Base-by-base conservation (phyloP, 2,329 filamentous ascomycete genomes). In the Talaromyces sp. region DNA sequence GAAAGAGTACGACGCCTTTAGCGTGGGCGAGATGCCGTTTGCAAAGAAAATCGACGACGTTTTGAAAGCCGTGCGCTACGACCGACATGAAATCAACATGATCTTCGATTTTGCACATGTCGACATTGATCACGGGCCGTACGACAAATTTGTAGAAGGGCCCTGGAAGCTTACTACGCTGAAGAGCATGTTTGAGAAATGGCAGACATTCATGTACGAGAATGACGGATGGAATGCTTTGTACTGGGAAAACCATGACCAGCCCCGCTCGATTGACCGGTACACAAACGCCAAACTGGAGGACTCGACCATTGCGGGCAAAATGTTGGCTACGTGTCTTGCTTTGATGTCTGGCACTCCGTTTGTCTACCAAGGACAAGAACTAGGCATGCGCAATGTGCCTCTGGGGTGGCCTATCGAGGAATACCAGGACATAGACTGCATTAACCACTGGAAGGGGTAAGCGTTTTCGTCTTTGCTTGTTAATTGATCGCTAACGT, bases 41-140 rank as follows among this genome's bases (percentile, higher is more conserved):
- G 75, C 80, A 1, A 76, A 75, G 4, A 79, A 80, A 55, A 75
- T 76, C 7, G 72, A 81, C 6, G 81, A 85, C 61, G 79, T 85
- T 1, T 68, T 86, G 5, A 76, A 77, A 14, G 80, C 80, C 6
- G 86, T 90, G 2, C 79, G 79, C 2, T 81, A 79, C 27, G 82
- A 84, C 57, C 79, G 83, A 16, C 79, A 81, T 34, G 86, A 90
- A 69, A 74, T 90, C 52, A 87, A 84, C 70, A 90, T 90, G 87
- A 87, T 90, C 40, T 90, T 91, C 74, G 85, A 89, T 67, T 91
- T 91, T 69, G 87, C 90, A 65, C 81, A 87, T 10, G 85, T 89
- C 7, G 82, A 88, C 68, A 76, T 88, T 16, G 87, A 84, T 3
- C 78, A 83, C 54, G 84, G 71, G 5, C 58, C 61, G 70, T 76